Evolutionary conservation across 768 basidiomycete genomes (phyloP), one percentile per base, ranked within the genome.

Genomic region (Chalciporus chontae): DNA sequence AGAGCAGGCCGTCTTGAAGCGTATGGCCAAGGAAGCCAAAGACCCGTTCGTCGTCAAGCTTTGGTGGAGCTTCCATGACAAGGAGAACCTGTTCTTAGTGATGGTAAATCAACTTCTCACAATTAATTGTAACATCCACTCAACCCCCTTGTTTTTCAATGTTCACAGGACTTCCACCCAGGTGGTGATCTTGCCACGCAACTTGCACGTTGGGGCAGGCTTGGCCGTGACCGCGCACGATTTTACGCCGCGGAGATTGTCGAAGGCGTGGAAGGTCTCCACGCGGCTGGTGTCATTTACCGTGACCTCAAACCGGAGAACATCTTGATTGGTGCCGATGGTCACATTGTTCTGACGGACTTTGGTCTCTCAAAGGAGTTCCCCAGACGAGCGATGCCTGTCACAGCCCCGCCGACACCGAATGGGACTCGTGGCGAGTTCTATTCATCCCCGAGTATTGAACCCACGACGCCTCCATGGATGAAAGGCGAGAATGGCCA

Each of bases 221-320:
- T 99, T 6, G 96, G 96, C 2, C 81, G 91, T 17, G 92, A 96
- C 61, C 83, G 96, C 29, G 93, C 95, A 19, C 79, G 96, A 17
- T 99, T 99, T 73, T 99, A 98, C 63, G 91, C 94, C 26, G 91
- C 92, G 17, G 96, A 99, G 68, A 95, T 99, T 49, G 91, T 94
- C 9, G 94, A 97, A 62, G 96, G 95, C 42, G 84, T 95, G 29
- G 94, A 96, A 70, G 93, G 94, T 34, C 77, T 99, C 36, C 95
- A 98, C 62, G 82, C 84, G 13, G 85, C 88, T 5, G 95, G 95
- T 34, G 93, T 99, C 64, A 94, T 99, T 71, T 95, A 97, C 70
- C 88, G 96, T 43, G 94, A 97, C 66, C 83, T 97, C 55, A 97
- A 97, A 64, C 94, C 94, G 1, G 94, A 97, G 72, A 94, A 94